Evolutionary conservation across 768 basidiomycete species (phyloP).

Genomic region (Mycena vulgaris): DNA sequence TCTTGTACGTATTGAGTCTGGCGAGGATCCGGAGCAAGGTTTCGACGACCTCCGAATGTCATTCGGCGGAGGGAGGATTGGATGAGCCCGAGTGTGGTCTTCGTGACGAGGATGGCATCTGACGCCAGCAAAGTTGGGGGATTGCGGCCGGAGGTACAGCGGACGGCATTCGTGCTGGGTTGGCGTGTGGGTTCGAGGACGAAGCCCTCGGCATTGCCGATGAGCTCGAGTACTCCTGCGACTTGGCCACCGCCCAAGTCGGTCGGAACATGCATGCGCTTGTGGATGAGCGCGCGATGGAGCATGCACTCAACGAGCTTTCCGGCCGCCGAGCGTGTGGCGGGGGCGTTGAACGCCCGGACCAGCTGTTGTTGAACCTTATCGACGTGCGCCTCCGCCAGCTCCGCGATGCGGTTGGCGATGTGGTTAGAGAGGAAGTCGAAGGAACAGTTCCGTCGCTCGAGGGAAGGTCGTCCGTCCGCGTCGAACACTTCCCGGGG

Average conservation of each 20-base stretch:
- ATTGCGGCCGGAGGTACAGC: slow-evolving; percentile 16
- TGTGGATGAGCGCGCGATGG: slow-evolving; percentile 3
- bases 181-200: background rate
- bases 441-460: background rate
- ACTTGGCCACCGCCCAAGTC: background rate
- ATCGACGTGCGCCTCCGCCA: slow-evolving; percentile 5
- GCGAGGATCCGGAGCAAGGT: slow-evolving; percentile 17
- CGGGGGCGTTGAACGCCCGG: background rate
- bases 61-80: slow-evolving; percentile 6
- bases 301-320: slow-evolving; percentile 25
- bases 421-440: slow-evolving; percentile 22
- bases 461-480: background rate
- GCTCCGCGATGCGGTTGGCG: slow-evolving; percentile 13
- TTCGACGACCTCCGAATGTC: slow-evolving; percentile 3
- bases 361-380: slow-evolving; percentile 7
- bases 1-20: slow-evolving; percentile 4
- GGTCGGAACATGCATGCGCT: too few relatives aligned
- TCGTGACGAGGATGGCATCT: slow-evolving; percentile 24
- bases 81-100: background rate
- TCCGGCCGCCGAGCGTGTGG: slow-evolving; percentile 18
- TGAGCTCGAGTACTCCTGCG: slow-evolving; percentile 7
- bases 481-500: slow-evolving; percentile 14
- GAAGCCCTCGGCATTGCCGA: slow-evolving; percentile 18
- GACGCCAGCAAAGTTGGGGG: slow-evolving; percentile 16
- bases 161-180: background rate